These are phyloP conservation scores for Quaeritorhiza haematococci DNA, from an alignment of 371 early-diverging fungal genomes.

Conservation along the genomic window DNA sequence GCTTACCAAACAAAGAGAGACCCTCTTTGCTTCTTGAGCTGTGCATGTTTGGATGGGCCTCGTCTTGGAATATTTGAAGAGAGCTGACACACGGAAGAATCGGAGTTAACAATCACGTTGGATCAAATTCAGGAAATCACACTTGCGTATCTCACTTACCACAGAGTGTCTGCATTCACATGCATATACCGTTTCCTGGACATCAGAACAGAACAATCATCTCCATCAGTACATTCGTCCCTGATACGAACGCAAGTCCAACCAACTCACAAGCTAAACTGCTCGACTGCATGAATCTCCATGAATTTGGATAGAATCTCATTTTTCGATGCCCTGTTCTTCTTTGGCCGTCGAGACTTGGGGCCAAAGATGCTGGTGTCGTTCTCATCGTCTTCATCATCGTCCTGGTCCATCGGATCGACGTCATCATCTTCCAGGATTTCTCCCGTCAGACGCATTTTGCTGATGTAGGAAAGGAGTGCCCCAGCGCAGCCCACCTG, in stretches of 20 bases:
- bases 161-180: constrained; percentile 49
- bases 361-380: neutral
- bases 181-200: constrained; percentile 44
- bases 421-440: constrained; percentile 5
- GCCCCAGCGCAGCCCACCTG: constrained; percentile 66
- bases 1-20: constrained; percentile 61
- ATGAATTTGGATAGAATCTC: no score
- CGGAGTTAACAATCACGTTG: neutral
- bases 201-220: neutral
- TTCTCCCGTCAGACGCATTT: constrained; percentile 26
- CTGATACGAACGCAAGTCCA: neutral
- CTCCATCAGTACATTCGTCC: neutral
- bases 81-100: constrained; percentile 40
- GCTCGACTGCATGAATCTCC: constrained; percentile 24
- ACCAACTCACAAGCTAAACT: constrained; percentile 25
- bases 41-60: constrained; percentile 63
- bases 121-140: neutral
- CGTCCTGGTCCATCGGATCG: constrained; percentile 2
- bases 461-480: constrained; percentile 45
- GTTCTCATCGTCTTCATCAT: neutral
- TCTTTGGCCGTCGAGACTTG: no score
- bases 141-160: constrained; percentile 29
- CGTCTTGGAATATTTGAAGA: constrained; percentile 61
- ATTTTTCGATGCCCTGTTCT: neutral
- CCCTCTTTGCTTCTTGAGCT: constrained; percentile 54